Base-by-base conservation (phyloP, 352 stramenopile genomes). In the Pythium utonaiense region DNA sequence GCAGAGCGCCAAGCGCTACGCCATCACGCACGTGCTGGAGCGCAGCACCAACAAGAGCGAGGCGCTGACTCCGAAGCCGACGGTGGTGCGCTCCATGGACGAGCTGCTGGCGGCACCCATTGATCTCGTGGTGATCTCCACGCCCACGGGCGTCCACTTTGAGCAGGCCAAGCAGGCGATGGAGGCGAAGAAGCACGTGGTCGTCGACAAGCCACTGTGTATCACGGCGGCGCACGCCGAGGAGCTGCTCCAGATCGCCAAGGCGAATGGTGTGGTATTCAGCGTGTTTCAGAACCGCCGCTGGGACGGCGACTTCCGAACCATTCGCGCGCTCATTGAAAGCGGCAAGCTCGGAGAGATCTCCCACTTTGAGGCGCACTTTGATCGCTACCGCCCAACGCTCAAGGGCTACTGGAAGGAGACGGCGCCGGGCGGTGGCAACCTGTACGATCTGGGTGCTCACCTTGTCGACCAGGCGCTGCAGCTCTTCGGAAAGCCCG, bases 361-460 rank as follows among this genome's bases (percentile, higher is more conserved):
- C 48, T 57, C 49, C 8, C 78, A 78, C 56, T 87, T 78, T 24
- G 80, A 89, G 53, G 74, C 67, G 16, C 80, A 91, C 53, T 91
- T 70, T 61, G 80, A 91, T 49, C 76, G 82, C 49, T 91, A 81
- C 60, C 78, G 82, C 0, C 82, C 82, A 25, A 66, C 34, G 38
- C 77, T 89, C 58, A 91, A 91, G 64, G 76, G 78, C 40, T 89
- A 89, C 71, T 91, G 82, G 82, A 89, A 91, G 66, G 82, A 91
- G 53, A 68, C 78, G 9, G 70, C 68, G 0, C 68, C 77, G 14
- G 81, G 80, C 25, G 80, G 78, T 7, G 82, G 82, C 24, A 73
- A 86, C 50, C 70, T 91, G 13, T 90, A 90, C 64, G 82, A 91
- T 59, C 65, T 91, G 16, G 82, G 82, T 0, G 75, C 80, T 1